These are phyloP conservation scores for Leccinum griseonigrum DNA, from an alignment of 1,284 basidiomycete genomes.

Conservation along the genomic window DNA sequence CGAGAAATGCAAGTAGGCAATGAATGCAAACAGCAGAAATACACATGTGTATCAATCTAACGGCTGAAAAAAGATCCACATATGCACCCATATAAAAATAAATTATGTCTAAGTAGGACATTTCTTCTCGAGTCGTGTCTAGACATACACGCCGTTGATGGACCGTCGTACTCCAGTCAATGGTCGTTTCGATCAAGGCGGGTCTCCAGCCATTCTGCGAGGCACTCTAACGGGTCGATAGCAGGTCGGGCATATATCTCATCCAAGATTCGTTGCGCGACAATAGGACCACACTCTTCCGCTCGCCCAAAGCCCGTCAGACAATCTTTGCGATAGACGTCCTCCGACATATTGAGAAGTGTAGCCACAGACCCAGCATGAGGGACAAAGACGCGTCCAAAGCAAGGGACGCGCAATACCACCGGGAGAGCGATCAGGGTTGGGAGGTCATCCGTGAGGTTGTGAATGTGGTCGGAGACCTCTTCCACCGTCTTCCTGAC, in stretches of 20 bases:
- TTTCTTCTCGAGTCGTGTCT: not conserved
- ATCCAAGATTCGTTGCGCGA: slow-evolving; percentile 56
- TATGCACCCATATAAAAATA: not conserved
- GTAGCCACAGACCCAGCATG: slow-evolving; percentile 42
- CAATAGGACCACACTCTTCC: slow-evolving; percentile 62
- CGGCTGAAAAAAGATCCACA: not conserved
- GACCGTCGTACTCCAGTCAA: slow-evolving; percentile 20
- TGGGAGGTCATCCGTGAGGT: slow-evolving; percentile 60
- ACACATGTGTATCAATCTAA: not conserved
- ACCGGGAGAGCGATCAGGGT: slow-evolving; percentile 68
- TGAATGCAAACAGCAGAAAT: not conserved
- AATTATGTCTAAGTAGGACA: not conserved
- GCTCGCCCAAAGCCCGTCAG: slow-evolving; percentile 72
- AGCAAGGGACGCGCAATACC: slow-evolving; percentile 45
- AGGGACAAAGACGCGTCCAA: slow-evolving; percentile 26
- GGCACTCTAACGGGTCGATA: slow-evolving; percentile 29
- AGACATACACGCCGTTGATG: not conserved
- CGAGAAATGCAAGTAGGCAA: not conserved
- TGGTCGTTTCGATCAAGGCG: slow-evolving; percentile 37
- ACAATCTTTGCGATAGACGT: slow-evolving; percentile 63
- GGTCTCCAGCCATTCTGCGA: slow-evolving; percentile 48
- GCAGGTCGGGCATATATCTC: slow-evolving; percentile 37
- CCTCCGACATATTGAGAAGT: slow-evolving; percentile 57
- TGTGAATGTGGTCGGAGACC: slow-evolving; percentile 43
- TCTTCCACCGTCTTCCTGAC: slow-evolving; percentile 26